Evolutionary conservation across 805 yeast species (phyloP).

Genomic region (Schwanniomyces polymorphus): DNA sequence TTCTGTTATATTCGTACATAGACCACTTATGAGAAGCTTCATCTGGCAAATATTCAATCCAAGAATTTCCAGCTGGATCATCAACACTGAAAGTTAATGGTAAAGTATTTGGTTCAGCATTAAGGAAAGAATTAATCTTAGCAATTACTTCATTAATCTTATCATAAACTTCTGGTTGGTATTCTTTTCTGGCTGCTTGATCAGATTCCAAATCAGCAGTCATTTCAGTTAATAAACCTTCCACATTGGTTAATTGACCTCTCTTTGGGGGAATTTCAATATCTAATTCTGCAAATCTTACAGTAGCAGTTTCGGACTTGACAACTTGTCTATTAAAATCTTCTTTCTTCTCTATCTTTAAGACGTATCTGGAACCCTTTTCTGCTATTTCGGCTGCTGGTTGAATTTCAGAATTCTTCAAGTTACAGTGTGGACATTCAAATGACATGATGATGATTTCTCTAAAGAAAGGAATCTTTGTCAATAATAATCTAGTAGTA

Average conservation of each 20-base stretch:
- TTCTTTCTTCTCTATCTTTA: conserved; percentile 63
- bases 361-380: conserved; percentile 73
- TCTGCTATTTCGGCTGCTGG: conserved; percentile 93
- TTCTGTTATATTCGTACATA: conserved; percentile 74
- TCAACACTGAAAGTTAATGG: conserved; percentile 81
- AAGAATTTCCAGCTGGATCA: conserved; percentile 97
- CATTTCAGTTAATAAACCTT: conserved; percentile 85
- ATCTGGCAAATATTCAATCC: conserved; percentile 88
- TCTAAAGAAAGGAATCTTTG: conserved; percentile 87
- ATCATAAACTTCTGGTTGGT: conserved; percentile 72
- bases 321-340: conserved; percentile 91
- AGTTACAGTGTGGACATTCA: conserved; percentile 92
- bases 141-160: conserved; percentile 71
- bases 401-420: conserved; percentile 89
- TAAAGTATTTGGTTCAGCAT: conserved; percentile 64
- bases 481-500: conserved; percentile 75
- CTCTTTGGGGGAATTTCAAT: conserved; percentile 94
- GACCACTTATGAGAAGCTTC: conserved; percentile 92
- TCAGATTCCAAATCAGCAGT: conserved; percentile 74
- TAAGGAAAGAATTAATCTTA: conserved; percentile 58
- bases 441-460: conserved; percentile 94
- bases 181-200: conserved; percentile 74
- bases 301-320: conserved; percentile 82
- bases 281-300: conserved; percentile 80
- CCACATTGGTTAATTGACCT: conserved; percentile 91